Conservation (phyloP, 495 filamentous ascomycete species). For the Pyronema omphalodes region DNA sequence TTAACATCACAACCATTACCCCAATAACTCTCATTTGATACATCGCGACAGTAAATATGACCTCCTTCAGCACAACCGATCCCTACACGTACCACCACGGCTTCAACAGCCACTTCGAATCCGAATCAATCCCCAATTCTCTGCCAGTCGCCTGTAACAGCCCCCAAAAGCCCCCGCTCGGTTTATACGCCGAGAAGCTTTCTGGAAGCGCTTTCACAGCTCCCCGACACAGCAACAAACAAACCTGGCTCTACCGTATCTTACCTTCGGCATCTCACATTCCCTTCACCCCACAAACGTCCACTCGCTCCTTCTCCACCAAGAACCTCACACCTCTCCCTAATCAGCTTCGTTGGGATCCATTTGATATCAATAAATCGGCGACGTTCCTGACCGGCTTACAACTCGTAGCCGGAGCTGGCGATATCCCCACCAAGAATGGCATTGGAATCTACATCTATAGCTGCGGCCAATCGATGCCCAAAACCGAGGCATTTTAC, state of each 20-base stretch:
- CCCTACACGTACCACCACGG: slow-evolving; percentile 53
- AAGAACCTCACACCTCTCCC: slow-evolving; percentile 39
- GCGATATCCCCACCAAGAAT: slow-evolving; percentile 60
- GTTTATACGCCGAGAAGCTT: slow-evolving; percentile 78
- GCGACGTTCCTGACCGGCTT: slow-evolving; percentile 64
- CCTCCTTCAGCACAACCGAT: slow-evolving; percentile 34
- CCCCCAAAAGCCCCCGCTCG: slow-evolving; percentile 63
- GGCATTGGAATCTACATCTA: slow-evolving; percentile 68
- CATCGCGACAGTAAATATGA: slow-evolving; percentile 12
- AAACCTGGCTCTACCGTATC: slow-evolving; percentile 80
- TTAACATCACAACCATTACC: neutral
- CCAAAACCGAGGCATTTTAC: slow-evolving; percentile 50
- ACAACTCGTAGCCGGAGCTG: slow-evolving; percentile 59
- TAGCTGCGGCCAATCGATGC: slow-evolving; percentile 62
- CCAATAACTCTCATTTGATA: neutral
- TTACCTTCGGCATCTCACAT: slow-evolving; percentile 63
- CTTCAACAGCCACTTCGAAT: slow-evolving; percentile 44
- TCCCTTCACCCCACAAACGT: slow-evolving; percentile 33
- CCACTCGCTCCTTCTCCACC: slow-evolving; percentile 20
- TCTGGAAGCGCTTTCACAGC: slow-evolving; percentile 88
- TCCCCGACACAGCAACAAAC: slow-evolving; percentile 67
- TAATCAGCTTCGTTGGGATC: slow-evolving; percentile 79
- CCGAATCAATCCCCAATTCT: slow-evolving; percentile 1
- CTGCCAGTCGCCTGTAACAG: slow-evolving; percentile 52
- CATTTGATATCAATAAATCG: slow-evolving; percentile 51